These are phyloP conservation scores for Fraxinus paxiana DNA, from an alignment of 305 asterid genomes.

Conservation along the genomic window DNA sequence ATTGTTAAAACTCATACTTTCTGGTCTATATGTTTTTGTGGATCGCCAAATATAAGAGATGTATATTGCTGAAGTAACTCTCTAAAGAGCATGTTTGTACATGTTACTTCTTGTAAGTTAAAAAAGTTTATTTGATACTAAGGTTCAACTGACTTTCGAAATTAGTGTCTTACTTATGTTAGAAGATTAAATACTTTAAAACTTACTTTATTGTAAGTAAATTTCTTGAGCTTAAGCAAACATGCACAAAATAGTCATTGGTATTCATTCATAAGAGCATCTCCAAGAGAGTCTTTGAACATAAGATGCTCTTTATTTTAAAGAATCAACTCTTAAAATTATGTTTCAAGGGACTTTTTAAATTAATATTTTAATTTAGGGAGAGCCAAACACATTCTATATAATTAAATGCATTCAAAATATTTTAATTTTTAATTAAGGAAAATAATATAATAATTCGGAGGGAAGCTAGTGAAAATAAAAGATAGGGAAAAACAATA, in stretches of 20 bases:
- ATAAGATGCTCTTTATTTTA: neutral
- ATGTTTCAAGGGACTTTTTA: neutral
- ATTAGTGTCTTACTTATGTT: neutral
- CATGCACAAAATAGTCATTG: neutral
- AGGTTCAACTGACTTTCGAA: neutral
- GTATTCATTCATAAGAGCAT: neutral
- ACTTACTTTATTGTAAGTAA: neutral
- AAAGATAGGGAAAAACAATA: too few relatives aligned
- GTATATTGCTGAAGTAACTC: neutral
- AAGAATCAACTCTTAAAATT: neutral
- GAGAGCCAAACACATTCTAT: neutral
- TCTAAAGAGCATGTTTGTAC: neutral
- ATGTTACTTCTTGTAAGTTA: neutral
- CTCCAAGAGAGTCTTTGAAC: neutral
- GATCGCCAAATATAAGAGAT: neutral
- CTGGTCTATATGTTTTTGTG: constrained; percentile 6
- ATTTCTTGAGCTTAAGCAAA: neutral
- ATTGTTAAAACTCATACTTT: neutral
- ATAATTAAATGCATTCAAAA: neutral
- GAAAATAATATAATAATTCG: too few relatives aligned
- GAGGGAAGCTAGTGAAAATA: too few relatives aligned
- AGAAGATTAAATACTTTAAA: neutral
- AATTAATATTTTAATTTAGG: neutral
- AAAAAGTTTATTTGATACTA: neutral
- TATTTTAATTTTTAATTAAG: too few relatives aligned